phyloP scores from a whole-genome alignment of 2,329 filamentous ascomycete genomes.

The Venturia oleaginea region DNA sequence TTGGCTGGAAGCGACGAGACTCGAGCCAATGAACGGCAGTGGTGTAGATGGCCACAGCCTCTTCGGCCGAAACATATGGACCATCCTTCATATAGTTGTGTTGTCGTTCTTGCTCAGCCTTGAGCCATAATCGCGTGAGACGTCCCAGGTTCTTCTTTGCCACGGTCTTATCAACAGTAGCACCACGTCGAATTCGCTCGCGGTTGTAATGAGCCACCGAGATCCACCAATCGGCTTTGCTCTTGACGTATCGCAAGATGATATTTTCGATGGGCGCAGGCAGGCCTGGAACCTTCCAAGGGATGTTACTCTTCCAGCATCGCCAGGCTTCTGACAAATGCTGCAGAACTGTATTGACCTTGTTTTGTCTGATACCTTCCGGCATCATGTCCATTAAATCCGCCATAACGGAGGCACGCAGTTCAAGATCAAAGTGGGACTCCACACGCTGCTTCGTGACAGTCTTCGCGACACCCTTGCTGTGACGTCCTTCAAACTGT shows the following conservation, averaged over 20 bases:
- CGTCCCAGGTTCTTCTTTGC: slow-evolving; percentile 98
- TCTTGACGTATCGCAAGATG: slow-evolving; percentile 96
- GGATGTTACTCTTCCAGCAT: slow-evolving; percentile 99
- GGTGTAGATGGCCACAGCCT: slow-evolving; percentile 97
- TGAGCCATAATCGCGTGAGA: slow-evolving; percentile 90
- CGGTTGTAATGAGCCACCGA: slow-evolving; percentile 98
- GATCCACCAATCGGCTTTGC: slow-evolving; percentile 99
- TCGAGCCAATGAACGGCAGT: slow-evolving; percentile 98
- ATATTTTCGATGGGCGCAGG: slow-evolving; percentile 98
- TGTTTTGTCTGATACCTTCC: slow-evolving; percentile 98
- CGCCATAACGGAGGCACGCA: slow-evolving; percentile 96
- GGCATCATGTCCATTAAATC: slow-evolving; percentile 99
- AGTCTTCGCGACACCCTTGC: slow-evolving; percentile 97
- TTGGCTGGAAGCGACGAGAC: slow-evolving; percentile 95
- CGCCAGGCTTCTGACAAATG: slow-evolving; percentile 97
- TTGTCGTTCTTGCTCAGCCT: slow-evolving; percentile 95
- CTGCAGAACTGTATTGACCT: slow-evolving; percentile 94
- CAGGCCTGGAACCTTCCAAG: slow-evolving; percentile 95
- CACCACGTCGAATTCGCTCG: slow-evolving; percentile 90
- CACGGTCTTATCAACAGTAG: slow-evolving; percentile 97
- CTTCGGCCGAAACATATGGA: slow-evolving; percentile 95
- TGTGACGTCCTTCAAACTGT: slow-evolving; percentile 96
- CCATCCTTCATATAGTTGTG: slow-evolving; percentile 99
- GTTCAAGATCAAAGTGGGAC: slow-evolving; percentile 94
- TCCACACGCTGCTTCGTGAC: slow-evolving; percentile 99